A percentile compares a stretch with the other conserved stretches of the same genome.
Conservation (phyloP, 2,329 filamentous ascomycete genomes). For the Sphaerulina vaccinii region DNA sequence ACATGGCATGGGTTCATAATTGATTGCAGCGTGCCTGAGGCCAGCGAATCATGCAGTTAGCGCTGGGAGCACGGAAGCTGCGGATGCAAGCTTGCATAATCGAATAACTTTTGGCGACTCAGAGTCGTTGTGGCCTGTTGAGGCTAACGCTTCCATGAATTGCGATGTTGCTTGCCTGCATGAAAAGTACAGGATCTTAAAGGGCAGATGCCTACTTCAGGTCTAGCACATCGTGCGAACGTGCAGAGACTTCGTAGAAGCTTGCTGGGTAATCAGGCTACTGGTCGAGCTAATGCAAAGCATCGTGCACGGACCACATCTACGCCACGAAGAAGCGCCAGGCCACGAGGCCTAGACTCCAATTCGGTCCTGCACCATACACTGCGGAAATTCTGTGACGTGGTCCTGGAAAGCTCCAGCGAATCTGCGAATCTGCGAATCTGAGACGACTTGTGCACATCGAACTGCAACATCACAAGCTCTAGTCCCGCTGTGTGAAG, state of each 20-base stretch:
- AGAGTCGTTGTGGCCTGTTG: conserved; percentile 9
- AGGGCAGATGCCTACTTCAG: conserved; percentile 10
- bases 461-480: conserved; percentile 18
- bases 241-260: conserved; percentile 17
- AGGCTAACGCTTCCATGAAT: conserved; percentile 10
- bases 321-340: conserved; percentile 16
- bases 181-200: conserved; percentile 9
- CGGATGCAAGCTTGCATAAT: conserved; percentile 18
- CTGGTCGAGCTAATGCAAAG: conserved; percentile 22
- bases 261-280: conserved; percentile 11
- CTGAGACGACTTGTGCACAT: conserved; percentile 3
- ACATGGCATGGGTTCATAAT: no score
- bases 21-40: conserved; percentile 11
- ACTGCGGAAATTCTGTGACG: conserved; percentile 21
- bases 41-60: conserved; percentile 15
- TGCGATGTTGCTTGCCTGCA: conserved; percentile 10
- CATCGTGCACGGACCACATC: conserved; percentile 21
- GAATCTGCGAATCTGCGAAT: no score
- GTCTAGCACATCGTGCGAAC: conserved; percentile 9
- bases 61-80: conserved; percentile 7
- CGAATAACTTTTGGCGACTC: conserved; percentile 14
- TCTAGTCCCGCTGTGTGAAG: conserved; percentile 13
- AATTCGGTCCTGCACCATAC: conserved; percentile 11
- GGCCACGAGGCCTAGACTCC: conserved; percentile 25
- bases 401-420: conserved; percentile 18